Percentiles rank a stretch among this genome's conserved stretches.
Conservation (phyloP, 2,329 filamentous ascomycete species). For the Dactylellina sp. region DNA sequence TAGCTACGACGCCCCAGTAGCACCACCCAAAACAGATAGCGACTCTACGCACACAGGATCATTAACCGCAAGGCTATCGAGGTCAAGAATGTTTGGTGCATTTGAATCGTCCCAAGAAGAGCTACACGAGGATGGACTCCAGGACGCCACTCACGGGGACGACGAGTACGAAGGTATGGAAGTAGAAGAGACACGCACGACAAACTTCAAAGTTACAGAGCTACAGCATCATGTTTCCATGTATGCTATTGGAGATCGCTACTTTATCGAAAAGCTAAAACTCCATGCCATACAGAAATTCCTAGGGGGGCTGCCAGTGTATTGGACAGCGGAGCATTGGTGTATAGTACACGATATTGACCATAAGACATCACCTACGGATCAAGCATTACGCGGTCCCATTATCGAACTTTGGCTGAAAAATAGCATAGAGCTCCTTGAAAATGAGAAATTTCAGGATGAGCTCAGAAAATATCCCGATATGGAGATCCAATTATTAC, state of each 20-base stretch:
- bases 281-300: constrained; percentile 7
- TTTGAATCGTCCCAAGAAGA: too few relatives aligned
- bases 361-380: neutral
- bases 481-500: constrained; percentile 24
- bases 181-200: too few relatives aligned
- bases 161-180: too few relatives aligned
- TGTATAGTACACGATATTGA: neutral
- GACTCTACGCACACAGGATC: too few relatives aligned
- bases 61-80: too few relatives aligned
- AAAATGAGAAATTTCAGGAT: constrained; percentile 1
- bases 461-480: constrained; percentile 4
- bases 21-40: neutral
- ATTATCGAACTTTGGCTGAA: constrained; percentile 32
- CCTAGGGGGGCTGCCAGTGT: neutral
- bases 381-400: neutral
- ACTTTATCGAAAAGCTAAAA: constrained; percentile 28
- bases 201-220: neutral
- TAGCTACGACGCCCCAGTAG: neutral
- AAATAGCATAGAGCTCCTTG: constrained; percentile 13
- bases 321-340: constrained; percentile 23
- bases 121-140: too few relatives aligned
- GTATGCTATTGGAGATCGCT: constrained; percentile 32
- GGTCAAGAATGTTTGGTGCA: too few relatives aligned
- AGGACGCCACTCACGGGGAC: too few relatives aligned
- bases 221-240: constrained; percentile 15